Evolutionary conservation across 2,329 filamentous ascomycete genomes (phyloP), one percentile per base, ranked within the genome.

Genomic region (Alternaria hordeiaustralica): DNA sequence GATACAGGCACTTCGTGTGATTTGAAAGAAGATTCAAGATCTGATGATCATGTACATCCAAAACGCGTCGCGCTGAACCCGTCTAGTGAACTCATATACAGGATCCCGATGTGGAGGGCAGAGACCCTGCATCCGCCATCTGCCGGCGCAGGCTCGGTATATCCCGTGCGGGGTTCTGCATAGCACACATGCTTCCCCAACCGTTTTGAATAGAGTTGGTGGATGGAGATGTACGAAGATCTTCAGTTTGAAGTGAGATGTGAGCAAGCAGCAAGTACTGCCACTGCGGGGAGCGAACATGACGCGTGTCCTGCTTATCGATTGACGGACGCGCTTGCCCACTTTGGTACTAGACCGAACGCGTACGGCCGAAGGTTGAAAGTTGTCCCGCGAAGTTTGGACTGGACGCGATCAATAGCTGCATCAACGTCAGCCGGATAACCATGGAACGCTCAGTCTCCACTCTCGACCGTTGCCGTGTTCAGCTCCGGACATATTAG

Each of bases 61-160:
- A 26, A 43, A 45, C 21, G 20, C 36, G 10, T 28, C 15, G 45
- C 33, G 23, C 41, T 44, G 36, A 20, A 25, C 36, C 28, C 12
- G 12, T 51, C n/a, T 12, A 23, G 47, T 36, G 33, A 25, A 25
- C 28, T 41, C 12, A n/a, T 55, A 13, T 10, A 23, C 30, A 36
- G 11, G 47, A 23, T 65, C 47, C 59, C 63, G 63, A 65, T 65
- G 61, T 63, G 64, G 61, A 59, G 64, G 57, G 30, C 26, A 23
- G 41, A 46, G 53, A 56, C 45, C 28, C 47, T 44, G 18, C 20
- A 36, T 43, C 36, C 28, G 26, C 21, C 28, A 47, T 23, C 49
- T 63, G 63, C 61, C 54, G 64, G 55, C n/a, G 12, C 13, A 49
- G 41, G 15, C 33, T 23, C 54, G 47, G 30, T 44, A 33, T 13